Evolutionary conservation across 129 eudicot genomes (phyloP), one percentile per base, ranked within the genome.

Genomic region (Helianthus annuus): DNA sequence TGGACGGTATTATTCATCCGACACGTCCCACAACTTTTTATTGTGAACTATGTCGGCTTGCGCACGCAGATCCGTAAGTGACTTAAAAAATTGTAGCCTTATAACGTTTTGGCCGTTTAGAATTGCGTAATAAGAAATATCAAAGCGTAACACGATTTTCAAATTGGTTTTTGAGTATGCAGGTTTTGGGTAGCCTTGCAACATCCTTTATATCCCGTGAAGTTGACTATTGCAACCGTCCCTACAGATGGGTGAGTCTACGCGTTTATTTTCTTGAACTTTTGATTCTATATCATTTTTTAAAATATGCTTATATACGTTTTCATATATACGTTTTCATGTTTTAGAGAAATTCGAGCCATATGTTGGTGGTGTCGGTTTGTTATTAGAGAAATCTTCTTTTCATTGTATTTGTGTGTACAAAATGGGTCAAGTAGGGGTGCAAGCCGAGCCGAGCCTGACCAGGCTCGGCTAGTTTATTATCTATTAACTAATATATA

Each of bases 31-130:
- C 85, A 45, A 68, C 64, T 63, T 94, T 88, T 75, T 86, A 80
- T 72, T 94, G 99, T 84, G 97, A 90, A 84, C 76, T 90, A 1
- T 94, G 99, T 75, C 82, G 99, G 78, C 92, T 94, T 70, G 75
- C 42, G 75, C 93, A 91, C 48, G 96, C 99, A 38, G 99, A 94
- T 73, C 99, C 99, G 99, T 94, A 90, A 84, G 99, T 90, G 62
- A 64, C 64, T 7, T 42, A 77, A 51, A 68, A 0, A 2, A n/a
- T 32, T 29, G 24, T 36, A 64, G 17, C 29, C 10, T 42, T 65
- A 6, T 38, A 44, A 29, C 29, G 10, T 39, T 7, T 44, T 48
- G 8, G 32, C 16, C 38, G 16, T 15, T 32, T 4, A 22, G 36
- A 48, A 36, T 19, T 54, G 58, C 14, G 45, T 15, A 55, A 24